Evolutionary conservation across 306 rosid genomes (phyloP), one percentile per base, ranked within the genome.

Genomic region (Castanea mollissima): DNA sequence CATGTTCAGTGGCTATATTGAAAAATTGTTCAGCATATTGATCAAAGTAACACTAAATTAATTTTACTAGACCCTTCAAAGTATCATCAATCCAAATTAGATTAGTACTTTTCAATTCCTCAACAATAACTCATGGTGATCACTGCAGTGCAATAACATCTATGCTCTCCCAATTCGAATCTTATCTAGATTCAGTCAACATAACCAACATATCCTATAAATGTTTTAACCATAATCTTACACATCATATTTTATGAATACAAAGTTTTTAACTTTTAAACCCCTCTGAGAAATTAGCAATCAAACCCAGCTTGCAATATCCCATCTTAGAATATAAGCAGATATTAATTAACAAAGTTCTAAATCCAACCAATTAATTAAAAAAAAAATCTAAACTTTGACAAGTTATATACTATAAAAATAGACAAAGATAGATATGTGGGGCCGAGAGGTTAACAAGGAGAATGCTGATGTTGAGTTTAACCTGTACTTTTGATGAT

Each of bases 401-500:
- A 34, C 5, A 64, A 27, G 31, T 27, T 27, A 27, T 27, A 27
- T 27, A 27, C 31, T 27, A 31, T 18, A 49, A 34, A 79, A 60
- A 10, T 2, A 44, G n/a, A 21, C 4, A 4, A 21, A 51, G 18
- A 4, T 19, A 76, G 18, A 18, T 44, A 21, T 32, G 21, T 32
- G 21, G 9, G 71, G n/a, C 25, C 71, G 16, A 63, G 81, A 76
- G 55, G 31, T 27, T 21, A 71, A 57, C 27, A 60, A 5, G 55
- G 15, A 71, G 70, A 21, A 21, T 21, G 23, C 23, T 21, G 23
- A 21, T 21, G 23, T 21, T 21, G 23, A 21, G 27, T 9, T 7
- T 21, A 71, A 95, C 98, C 92, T 95, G 86, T 92, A 95, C 82
- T 93, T 95, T 23, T 87, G 88, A 34, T 88, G 91, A 74, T 89